Percentiles rank a stretch among this genome's conserved stretches.
These are phyloP conservation scores for Boletus edulis DNA, from an alignment of 768 basidiomycete species.

Conservation along the genomic window DNA sequence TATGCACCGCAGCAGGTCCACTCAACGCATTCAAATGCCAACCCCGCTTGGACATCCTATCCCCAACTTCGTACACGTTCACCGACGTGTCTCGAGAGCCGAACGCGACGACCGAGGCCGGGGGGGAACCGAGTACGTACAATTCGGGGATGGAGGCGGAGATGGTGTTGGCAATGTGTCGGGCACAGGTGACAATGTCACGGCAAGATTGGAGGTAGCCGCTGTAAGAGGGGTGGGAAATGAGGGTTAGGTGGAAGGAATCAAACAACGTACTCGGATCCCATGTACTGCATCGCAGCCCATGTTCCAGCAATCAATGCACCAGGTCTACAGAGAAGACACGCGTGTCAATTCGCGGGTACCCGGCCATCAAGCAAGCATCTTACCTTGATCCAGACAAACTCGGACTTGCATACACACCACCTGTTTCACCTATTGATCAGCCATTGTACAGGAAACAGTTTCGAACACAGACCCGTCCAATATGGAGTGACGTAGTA, in stretches of 20 bases:
- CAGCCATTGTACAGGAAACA: not conserved
- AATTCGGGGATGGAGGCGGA: slow-evolving; percentile 72
- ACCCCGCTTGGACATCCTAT: slow-evolving; percentile 78
- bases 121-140: slow-evolving; percentile 85
- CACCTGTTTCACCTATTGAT: slow-evolving; percentile 43
- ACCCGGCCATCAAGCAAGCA: not conserved
- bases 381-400: slow-evolving; percentile 85
- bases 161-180: slow-evolving; percentile 68
- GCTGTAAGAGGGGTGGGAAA: slow-evolving; percentile 33
- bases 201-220: slow-evolving; percentile 88
- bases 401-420: slow-evolving; percentile 88
- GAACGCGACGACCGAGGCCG: slow-evolving; percentile 90
- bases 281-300: slow-evolving; percentile 96
- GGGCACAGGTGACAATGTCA: slow-evolving; percentile 73
- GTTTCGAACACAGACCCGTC: slow-evolving; percentile 49
- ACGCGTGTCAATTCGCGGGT: not conserved
- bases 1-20: slow-evolving; percentile 81
- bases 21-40: slow-evolving; percentile 91
- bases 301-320: slow-evolving; percentile 92
- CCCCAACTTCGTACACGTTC: slow-evolving; percentile 87
- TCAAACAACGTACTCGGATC: slow-evolving; percentile 59
- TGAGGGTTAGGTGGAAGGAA: not conserved
- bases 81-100: slow-evolving; percentile 50
- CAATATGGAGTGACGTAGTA: slow-evolving; percentile 85
- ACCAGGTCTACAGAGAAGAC: slow-evolving; percentile 61